Percentiles rank a stretch among this genome's conserved stretches.
Evolutionary conservation across 176 grass and related monocot species (phyloP).

Genomic region (Ensete ventricosum): DNA sequence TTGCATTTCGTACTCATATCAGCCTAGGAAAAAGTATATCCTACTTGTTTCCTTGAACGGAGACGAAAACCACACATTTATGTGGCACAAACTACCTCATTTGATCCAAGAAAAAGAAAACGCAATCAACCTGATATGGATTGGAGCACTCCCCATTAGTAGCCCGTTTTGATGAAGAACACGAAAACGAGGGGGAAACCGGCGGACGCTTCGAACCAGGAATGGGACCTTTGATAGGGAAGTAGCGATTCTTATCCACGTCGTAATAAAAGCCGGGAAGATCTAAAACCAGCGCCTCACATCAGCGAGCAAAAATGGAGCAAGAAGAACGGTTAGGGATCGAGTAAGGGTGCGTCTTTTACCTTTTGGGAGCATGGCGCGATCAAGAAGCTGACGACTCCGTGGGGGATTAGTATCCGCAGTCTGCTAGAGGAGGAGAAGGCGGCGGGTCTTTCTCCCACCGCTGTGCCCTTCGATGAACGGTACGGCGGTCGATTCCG

Average conservation of each 20-base stretch:
- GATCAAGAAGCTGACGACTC: not conserved
- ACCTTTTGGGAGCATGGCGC: not conserved
- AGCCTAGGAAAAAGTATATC: not conserved
- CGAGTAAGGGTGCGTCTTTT: not conserved
- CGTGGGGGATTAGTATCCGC: not conserved
- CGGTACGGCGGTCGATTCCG: no score
- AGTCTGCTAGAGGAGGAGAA: not conserved
- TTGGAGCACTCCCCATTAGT: not conserved
- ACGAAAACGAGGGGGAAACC: not conserved
- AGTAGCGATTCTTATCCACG: conserved; percentile 81
- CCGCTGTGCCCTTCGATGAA: no score
- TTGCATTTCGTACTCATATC: not conserved
- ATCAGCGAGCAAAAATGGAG: not conserved
- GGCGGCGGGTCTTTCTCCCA: not conserved
- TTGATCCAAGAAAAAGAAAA: no score
- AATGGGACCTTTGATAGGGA: conserved; percentile 51
- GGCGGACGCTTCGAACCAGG: conserved; percentile 37
- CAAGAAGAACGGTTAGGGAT: not conserved
- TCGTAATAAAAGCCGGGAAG: conserved; percentile 73
- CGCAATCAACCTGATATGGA: not conserved
- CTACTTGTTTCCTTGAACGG: not conserved
- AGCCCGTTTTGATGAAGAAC: conserved; percentile 1
- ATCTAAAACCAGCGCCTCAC: conserved; percentile 27
- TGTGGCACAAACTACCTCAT: no score
- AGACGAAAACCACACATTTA: no score